Conservation (phyloP, 768 basidiomycete species). For the Leccinellum albellum region DNA sequence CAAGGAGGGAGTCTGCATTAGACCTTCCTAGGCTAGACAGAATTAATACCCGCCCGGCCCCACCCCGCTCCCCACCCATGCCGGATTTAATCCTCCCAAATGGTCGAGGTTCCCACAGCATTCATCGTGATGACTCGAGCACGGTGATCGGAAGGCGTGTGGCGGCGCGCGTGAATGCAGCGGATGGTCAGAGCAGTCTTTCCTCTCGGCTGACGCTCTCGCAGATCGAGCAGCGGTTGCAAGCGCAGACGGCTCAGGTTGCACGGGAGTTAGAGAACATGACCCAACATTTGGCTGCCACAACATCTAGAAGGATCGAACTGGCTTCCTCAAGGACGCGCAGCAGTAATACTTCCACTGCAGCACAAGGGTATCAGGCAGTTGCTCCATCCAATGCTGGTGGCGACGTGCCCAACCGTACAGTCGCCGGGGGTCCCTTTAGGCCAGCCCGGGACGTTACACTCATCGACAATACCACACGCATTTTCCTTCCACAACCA, state of each 20-base stretch:
- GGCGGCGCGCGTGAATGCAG: constrained; percentile 26
- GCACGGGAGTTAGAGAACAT: constrained; percentile 33
- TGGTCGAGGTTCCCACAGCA: constrained; percentile 15
- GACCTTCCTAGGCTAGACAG: constrained; percentile 16
- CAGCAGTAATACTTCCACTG: neutral
- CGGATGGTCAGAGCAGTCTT: constrained; percentile 17
- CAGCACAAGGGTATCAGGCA: neutral
- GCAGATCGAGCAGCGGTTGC: constrained; percentile 28
- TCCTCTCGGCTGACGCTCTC: constrained; percentile 20
- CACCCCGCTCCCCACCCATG: constrained; percentile 29
- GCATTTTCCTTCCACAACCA: constrained; percentile 16
- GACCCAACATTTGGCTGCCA: constrained; percentile 24
- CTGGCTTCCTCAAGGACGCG: constrained; percentile 14
- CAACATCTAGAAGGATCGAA: constrained; percentile 23
- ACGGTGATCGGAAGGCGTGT: constrained; percentile 36
- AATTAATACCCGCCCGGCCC: constrained; percentile 12
- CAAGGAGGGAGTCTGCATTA: constrained; percentile 19
- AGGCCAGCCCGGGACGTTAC: constrained; percentile 16
- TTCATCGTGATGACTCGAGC: constrained; percentile 27
- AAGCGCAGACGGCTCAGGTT: constrained; percentile 29
- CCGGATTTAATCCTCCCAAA: constrained; percentile 26
- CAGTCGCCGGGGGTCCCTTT: constrained; percentile 11
- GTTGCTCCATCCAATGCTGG: neutral
- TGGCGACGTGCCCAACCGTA: constrained; percentile 4
- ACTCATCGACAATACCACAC: constrained; percentile 18